A percentile compares a stretch with the other conserved stretches of the same genome.
Evolutionary conservation across 2,329 filamentous ascomycete genomes (phyloP).

Genomic region (Chrysosporium queenslandicum): DNA sequence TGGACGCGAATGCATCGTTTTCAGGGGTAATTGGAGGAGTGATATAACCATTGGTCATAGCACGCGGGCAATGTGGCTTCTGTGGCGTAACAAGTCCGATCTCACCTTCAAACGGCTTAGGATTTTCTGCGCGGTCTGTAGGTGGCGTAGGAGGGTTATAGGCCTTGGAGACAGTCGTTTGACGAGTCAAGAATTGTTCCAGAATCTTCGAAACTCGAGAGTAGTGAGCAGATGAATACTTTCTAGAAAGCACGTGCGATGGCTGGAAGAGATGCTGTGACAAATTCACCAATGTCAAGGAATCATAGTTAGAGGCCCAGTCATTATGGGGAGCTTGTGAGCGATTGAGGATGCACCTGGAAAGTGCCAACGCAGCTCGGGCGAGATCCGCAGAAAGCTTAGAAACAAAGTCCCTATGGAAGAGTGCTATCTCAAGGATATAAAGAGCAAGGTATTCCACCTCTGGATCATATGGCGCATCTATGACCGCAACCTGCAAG

Average conservation of each 20-base stretch:
- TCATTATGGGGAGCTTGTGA: slow-evolving; percentile 65
- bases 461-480: slow-evolving; percentile 65
- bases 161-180: slow-evolving; percentile 45
- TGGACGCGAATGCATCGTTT: slow-evolving; percentile 33
- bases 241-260: slow-evolving; percentile 56
- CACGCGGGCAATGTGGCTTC: slow-evolving; percentile 28
- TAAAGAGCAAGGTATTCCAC: slow-evolving; percentile 92
- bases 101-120: slow-evolving; percentile 34
- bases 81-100: slow-evolving; percentile 37
- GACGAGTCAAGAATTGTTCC: slow-evolving; percentile 56
- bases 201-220: slow-evolving; percentile 55
- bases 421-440: slow-evolving; percentile 87
- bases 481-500: slow-evolving; percentile 72
- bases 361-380: slow-evolving; percentile 71
- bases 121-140: slow-evolving; percentile 29
- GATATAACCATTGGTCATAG: slow-evolving; percentile 36
- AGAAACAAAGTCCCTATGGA: slow-evolving; percentile 94
- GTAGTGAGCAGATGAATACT: slow-evolving; percentile 57
- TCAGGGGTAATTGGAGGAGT: slow-evolving; percentile 42
- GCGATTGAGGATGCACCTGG: slow-evolving; percentile 73
- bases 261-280: slow-evolving; percentile 58
- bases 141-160: slow-evolving; percentile 36
- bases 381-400: slow-evolving; percentile 86
- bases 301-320: slow-evolving; percentile 54
- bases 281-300: slow-evolving; percentile 47